Percentiles rank a stretch among this genome's conserved stretches.
These are phyloP conservation scores for Xylaria sp. DNA, from an alignment of 2,329 filamentous ascomycete genomes.

Conservation along the genomic window DNA sequence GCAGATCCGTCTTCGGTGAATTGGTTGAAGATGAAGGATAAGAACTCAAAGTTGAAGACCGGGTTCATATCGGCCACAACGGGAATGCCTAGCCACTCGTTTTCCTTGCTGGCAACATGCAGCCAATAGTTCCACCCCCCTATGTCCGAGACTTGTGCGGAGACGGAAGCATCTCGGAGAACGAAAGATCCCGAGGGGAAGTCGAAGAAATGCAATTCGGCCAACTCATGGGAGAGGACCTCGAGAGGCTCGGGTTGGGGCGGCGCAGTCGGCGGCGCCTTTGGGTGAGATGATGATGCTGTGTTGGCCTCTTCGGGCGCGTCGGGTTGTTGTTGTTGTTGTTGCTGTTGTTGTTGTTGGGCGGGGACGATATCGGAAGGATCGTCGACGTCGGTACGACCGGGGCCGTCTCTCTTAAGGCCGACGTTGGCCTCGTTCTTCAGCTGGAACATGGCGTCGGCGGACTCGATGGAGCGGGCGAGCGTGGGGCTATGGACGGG, in stretches of 20 bases:
- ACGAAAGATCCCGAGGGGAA: conserved; percentile 88
- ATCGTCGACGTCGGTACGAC: neutral
- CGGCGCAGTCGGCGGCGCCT: conserved; percentile 63
- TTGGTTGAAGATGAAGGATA: conserved; percentile 99
- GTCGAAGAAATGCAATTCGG: conserved; percentile 94
- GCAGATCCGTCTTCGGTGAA: conserved; percentile 89
- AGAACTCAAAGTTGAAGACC: conserved; percentile 97
- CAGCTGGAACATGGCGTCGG: conserved; percentile 67
- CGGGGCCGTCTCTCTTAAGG: conserved; percentile 55
- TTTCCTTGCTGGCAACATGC: conserved; percentile 79
- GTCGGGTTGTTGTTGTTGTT: conserved; percentile 51
- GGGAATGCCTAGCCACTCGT: conserved; percentile 87
- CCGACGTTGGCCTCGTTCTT: conserved; percentile 60
- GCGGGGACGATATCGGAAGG: conserved; percentile 38
- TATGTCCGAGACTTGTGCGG: conserved; percentile 83
- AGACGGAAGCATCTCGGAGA: conserved; percentile 78
- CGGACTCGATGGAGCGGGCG: conserved; percentile 65
- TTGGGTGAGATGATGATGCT: conserved; percentile 27
- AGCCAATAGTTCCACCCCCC: conserved; percentile 97
- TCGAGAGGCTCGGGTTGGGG: conserved; percentile 77
- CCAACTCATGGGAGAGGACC: conserved; percentile 78
- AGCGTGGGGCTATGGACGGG: conserved; percentile 69
- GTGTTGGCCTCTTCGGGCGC: conserved; percentile 47
- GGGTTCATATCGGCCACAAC: conserved; percentile 94
- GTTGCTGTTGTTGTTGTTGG: too few species aligned